These are phyloP conservation scores for Candida nemodendra DNA, from an alignment of 805 yeast species.

Conservation along the genomic window DNA sequence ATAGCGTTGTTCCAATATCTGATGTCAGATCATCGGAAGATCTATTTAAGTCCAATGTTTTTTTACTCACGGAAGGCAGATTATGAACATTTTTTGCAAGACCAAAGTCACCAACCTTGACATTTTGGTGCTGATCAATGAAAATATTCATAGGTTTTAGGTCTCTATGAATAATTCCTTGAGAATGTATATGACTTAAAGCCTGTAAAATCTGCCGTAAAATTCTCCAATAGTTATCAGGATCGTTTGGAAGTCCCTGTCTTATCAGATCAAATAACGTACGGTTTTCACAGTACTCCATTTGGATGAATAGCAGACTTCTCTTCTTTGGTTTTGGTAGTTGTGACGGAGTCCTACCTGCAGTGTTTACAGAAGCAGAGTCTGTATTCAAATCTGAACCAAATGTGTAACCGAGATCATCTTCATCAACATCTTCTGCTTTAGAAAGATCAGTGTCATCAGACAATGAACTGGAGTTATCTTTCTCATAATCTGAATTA, in stretches of 20 bases:
- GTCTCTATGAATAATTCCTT: conserved; percentile 94
- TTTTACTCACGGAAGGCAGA: conserved; percentile 24
- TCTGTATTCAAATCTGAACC: conserved; percentile 18
- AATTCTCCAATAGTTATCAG: conserved; percentile 86
- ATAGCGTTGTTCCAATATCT: conserved; percentile 90
- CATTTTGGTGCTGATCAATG: conserved; percentile 83
- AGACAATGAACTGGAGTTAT: conserved; percentile 31
- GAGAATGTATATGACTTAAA: conserved; percentile 83
- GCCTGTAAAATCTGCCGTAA: conserved; percentile 89
- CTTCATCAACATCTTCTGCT: conserved; percentile 21
- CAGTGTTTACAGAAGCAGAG: conserved; percentile 3
- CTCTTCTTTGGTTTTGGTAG: conserved; percentile 32
- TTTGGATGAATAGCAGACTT: conserved; percentile 87
- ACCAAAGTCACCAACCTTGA: conserved; percentile 97
- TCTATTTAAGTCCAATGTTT: conserved; percentile 22
- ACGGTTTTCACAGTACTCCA: conserved; percentile 98
- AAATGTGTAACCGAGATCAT: conserved; percentile 27
- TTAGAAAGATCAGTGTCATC: too few relatives aligned
- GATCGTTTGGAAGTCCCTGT: conserved; percentile 66
- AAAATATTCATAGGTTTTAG: conserved; percentile 94
- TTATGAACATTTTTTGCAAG: conserved; percentile 85
- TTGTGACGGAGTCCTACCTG: conserved; percentile 8
- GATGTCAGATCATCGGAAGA: conserved; percentile 76
- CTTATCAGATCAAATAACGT: conserved; percentile 81
- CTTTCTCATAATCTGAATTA: conserved; percentile 20